phyloP scores from a whole-genome alignment of 1,139 yeast species.

The Trichomonascaceae sp. region DNA sequence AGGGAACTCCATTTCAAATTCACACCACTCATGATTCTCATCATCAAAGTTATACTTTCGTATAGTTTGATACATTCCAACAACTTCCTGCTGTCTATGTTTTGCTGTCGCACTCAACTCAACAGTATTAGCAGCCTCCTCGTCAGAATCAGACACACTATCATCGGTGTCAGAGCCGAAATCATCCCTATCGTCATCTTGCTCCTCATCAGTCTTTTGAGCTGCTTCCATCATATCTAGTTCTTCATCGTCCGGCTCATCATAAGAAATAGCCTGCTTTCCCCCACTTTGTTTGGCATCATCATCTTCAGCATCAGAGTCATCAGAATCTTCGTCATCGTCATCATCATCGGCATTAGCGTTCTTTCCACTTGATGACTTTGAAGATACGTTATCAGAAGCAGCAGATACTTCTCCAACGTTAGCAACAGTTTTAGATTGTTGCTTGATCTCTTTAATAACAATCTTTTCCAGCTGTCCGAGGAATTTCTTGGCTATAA shows the following conservation, averaged over 20 bases:
- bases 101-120: slow-evolving; percentile 54
- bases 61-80: slow-evolving; percentile 65
- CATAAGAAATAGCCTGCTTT: slow-evolving; percentile 87
- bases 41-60: slow-evolving; percentile 88
- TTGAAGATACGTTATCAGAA: slow-evolving; percentile 29
- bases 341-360: slow-evolving; percentile 24
- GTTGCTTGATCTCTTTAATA: slow-evolving; percentile 76
- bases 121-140: slow-evolving; percentile 18
- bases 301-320: slow-evolving; percentile 44
- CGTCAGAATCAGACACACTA: slow-evolving; percentile 24
- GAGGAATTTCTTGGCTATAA: slow-evolving; percentile 61
- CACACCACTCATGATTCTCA: slow-evolving; percentile 84
- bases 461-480: slow-evolving; percentile 65
- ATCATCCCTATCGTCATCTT: slow-evolving; percentile 30
- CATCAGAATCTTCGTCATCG: slow-evolving; percentile 23
- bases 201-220: slow-evolving; percentile 36
- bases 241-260: slow-evolving; percentile 92
- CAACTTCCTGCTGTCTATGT: slow-evolving; percentile 79
- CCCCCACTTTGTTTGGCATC: slow-evolving; percentile 64
- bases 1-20: slow-evolving; percentile 74
- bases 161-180: slow-evolving; percentile 28
- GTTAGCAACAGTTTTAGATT: slow-evolving; percentile 53
- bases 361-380: slow-evolving; percentile 30
- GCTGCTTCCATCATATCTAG: slow-evolving; percentile 80
- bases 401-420: slow-evolving; percentile 51